Evolutionary conservation across 495 filamentous ascomycete species (phyloP).

Genomic region (Penicillium bialowiezense): DNA sequence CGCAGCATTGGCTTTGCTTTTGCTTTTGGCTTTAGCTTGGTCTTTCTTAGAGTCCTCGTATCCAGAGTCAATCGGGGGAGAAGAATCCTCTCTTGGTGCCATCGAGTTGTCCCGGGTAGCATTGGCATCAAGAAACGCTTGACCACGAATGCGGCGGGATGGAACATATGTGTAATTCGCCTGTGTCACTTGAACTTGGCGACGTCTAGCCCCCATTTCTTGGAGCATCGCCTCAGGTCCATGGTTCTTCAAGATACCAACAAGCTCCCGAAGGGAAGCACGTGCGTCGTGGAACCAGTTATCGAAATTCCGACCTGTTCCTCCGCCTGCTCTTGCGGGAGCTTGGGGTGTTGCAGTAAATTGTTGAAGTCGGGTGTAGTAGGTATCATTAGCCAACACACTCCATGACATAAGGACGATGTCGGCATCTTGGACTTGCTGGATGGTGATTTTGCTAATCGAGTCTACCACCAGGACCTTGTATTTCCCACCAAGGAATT

Average conservation of each 20-base stretch:
- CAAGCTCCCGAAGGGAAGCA: conserved; percentile 36
- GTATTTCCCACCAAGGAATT: conserved; percentile 49
- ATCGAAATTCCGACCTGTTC: conserved; percentile 43
- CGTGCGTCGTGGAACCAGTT: conserved; percentile 52
- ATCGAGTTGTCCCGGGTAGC: not conserved
- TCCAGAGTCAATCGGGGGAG: too few species aligned
- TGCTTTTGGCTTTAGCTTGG: not conserved
- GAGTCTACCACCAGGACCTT: conserved; percentile 42
- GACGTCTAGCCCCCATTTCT: conserved; percentile 25
- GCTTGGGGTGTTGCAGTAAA: conserved; percentile 49
- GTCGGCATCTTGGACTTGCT: conserved; percentile 45
- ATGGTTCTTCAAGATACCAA: conserved; percentile 30
- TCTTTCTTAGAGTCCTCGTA: too few species aligned
- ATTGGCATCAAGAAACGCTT: conserved; percentile 7
- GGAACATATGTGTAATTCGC: conserved; percentile 26
- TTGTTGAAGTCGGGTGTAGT: conserved; percentile 47
- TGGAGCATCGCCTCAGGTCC: conserved; percentile 27
- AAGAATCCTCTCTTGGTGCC: not conserved
- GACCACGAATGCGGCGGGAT: conserved; percentile 31
- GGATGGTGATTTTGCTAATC: conserved; percentile 34
- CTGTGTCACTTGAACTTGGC: conserved; percentile 14
- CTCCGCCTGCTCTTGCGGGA: conserved; percentile 28
- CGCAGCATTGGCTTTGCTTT: conserved; percentile 9
- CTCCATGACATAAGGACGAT: conserved; percentile 55
- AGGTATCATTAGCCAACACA: conserved; percentile 43